A percentile compares a stretch with the other conserved stretches of the same genome.
Conservation (phyloP, 1,284 basidiomycete genomes). For the Mycosarcoma maydis region DNA sequence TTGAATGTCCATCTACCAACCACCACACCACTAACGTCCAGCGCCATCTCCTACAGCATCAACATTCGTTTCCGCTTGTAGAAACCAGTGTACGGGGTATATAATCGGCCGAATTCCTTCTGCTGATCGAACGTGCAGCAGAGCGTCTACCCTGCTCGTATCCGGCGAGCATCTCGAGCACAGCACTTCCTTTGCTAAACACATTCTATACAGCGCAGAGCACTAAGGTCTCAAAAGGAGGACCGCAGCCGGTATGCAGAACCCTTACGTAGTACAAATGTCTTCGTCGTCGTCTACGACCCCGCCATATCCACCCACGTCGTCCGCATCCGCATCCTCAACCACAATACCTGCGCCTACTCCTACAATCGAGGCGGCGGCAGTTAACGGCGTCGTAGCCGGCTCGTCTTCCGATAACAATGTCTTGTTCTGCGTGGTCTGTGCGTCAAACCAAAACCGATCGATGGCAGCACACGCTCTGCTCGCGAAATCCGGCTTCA, state of each 20-base stretch:
- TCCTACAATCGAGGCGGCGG: slow-evolving; percentile 8
- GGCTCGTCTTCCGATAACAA: slow-evolving; percentile 21
- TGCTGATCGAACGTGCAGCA: no score
- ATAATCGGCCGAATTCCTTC: no score
- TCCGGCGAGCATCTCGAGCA: no score
- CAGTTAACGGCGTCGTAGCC: slow-evolving; percentile 14
- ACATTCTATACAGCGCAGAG: neutral
- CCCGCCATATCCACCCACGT: slow-evolving; percentile 6
- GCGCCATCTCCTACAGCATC: no score
- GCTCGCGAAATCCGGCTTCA: slow-evolving; percentile 82
- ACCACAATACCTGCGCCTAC: neutral
- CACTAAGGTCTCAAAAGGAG: neutral
- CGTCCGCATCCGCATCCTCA: slow-evolving; percentile 8
- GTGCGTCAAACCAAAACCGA: slow-evolving; percentile 97
- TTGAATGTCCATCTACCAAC: no score
- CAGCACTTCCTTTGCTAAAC: no score
- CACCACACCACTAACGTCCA: no score
- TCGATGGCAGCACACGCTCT: slow-evolving; percentile 99
- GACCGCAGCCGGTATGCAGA: slow-evolving; percentile 16
- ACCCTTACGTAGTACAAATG: slow-evolving; percentile 17
- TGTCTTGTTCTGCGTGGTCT: slow-evolving; percentile 88
- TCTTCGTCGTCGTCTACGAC: slow-evolving; percentile 13
- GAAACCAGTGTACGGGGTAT: no score
- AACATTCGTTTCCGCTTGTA: no score
- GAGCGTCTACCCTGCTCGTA: no score